Base-by-base conservation (phyloP, 2,329 filamentous ascomycete species). In the Aspergillus neotritici region DNA sequence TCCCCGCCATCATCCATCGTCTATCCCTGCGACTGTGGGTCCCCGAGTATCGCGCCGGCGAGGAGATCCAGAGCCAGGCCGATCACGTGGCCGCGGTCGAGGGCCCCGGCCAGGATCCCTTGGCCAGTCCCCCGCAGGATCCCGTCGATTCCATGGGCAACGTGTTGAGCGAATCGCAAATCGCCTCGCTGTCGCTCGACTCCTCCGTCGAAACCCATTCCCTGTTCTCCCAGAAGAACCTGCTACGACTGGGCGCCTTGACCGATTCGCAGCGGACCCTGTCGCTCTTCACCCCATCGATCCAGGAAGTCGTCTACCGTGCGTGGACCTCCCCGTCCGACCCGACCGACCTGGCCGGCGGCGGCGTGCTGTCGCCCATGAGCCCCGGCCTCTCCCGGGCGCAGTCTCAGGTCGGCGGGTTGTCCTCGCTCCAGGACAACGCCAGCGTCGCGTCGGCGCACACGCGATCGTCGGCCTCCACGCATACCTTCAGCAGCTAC, bases 1-100 rank as follows among this genome's bases (percentile, higher is more conserved):
- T 98, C 16, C 93, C 93, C 1, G 90, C 91, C 37, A 97, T 97
- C 47, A 95, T 98, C 49, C 93, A 98, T 67, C 81, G 89, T 40
- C 71, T 98, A 14, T 97, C 91, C 0, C 72, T 97, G 44, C 82
- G 87, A 52, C 69, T 96, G 38, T 95, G 89, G 83, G 93, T 88
- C 41, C 87, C 90, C 0, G 91, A 97, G 54, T 87, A 93, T 62
- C 76, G 82, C 39, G 77, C 80, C 15, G 78, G 80, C 38, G 84
- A 87, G 53, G 74, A 75, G 30, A 76, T 80, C 48, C 74, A 80
- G 37, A 61, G 50, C 62, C 70, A 72, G 44, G 61, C 67, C 1
- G 78, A 77, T 45, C 72, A 80, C 31, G 62, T 25, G 21, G 6
- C 71, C 13, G 68, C 74, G 14, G 73, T 67, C 40, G 63, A 82